Evolutionary conservation across 2,329 filamentous ascomycete genomes (phyloP).

Genomic region (Scytalidium lignicola): DNA sequence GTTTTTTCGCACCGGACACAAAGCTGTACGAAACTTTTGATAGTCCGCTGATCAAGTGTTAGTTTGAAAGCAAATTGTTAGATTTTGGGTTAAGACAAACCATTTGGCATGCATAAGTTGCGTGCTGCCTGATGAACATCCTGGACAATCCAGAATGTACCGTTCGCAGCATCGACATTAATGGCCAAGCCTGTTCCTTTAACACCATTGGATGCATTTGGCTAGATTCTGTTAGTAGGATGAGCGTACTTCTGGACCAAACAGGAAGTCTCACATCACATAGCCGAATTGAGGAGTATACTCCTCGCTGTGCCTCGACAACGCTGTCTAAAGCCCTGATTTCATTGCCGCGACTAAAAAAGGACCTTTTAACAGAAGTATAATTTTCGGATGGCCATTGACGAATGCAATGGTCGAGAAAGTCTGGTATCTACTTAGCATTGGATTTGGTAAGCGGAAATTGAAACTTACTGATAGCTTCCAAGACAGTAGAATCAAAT

Average conservation of each 20-base stretch:
- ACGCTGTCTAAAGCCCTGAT: constrained; percentile 51
- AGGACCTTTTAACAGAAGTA: constrained; percentile 72
- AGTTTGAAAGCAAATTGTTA: constrained; percentile 31
- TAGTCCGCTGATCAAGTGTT: background rate
- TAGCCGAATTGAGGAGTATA: constrained; percentile 79
- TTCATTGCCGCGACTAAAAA: constrained; percentile 49
- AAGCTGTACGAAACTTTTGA: background rate
- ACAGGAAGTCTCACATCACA: constrained; percentile 45
- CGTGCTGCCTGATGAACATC: constrained; percentile 31
- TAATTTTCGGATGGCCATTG: constrained; percentile 67
- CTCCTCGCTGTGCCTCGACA: constrained; percentile 79
- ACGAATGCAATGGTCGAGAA: constrained; percentile 84
- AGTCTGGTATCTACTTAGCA: constrained; percentile 42
- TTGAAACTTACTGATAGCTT: constrained; percentile 62
- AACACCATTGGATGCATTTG: constrained; percentile 15
- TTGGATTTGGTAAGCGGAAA: background rate
- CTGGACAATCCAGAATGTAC: constrained; percentile 69
- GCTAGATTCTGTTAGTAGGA: constrained; percentile 11
- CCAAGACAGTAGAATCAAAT: constrained; percentile 64
- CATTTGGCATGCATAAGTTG: constrained; percentile 22
- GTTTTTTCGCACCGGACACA: constrained; percentile 2
- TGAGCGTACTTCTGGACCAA: background rate
- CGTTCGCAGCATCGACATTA: constrained; percentile 89
- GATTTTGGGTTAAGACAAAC: constrained; percentile 20
- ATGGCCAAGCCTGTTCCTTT: constrained; percentile 60